A percentile compares a stretch with the other conserved stretches of the same genome.
These are phyloP conservation scores for Letharia columbiana DNA, from an alignment of 495 filamentous ascomycete genomes.

Conservation along the genomic window DNA sequence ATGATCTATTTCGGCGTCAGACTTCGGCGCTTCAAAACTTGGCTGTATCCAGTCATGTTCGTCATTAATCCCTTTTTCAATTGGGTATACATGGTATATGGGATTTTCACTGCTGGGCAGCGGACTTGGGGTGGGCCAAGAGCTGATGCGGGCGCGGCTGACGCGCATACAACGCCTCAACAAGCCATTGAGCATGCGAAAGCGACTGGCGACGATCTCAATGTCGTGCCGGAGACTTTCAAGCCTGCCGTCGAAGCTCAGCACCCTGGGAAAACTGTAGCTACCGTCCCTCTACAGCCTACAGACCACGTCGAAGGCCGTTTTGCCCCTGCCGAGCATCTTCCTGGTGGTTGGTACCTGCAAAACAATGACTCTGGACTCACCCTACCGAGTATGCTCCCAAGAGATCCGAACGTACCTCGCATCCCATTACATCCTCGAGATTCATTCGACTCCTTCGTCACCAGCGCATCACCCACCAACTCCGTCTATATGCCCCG, in stretches of 20 bases:
- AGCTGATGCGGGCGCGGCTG: constrained; percentile 82
- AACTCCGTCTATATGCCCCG: constrained; percentile 65
- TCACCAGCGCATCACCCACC: constrained; percentile 49
- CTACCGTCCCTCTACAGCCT: constrained; percentile 56
- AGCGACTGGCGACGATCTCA: constrained; percentile 78
- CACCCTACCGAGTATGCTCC: constrained; percentile 33
- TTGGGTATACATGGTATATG: constrained; percentile 93
- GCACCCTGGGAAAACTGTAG: constrained; percentile 31
- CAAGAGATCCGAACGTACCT: constrained; percentile 39
- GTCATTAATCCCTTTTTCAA: constrained; percentile 95
- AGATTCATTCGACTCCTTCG: constrained; percentile 63
- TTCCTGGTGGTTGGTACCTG: constrained; percentile 46
- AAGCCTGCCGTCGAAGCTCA: constrained; percentile 57
- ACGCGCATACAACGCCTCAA: constrained; percentile 67
- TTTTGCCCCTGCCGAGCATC: constrained; percentile 35
- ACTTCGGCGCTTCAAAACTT: constrained; percentile 82
- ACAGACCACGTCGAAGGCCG: constrained; percentile 63
- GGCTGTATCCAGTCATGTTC: constrained; percentile 95
- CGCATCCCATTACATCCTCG: constrained; percentile 48
- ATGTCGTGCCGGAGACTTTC: constrained; percentile 86
- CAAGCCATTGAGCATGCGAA: constrained; percentile 76
- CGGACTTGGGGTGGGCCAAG: constrained; percentile 94
- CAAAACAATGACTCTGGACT: constrained; percentile 32
- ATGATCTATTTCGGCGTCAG: constrained; percentile 94
- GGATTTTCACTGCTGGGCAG: constrained; percentile 85